Percentiles rank a stretch among this genome's conserved stretches.
These are phyloP conservation scores for Incumbomyces lentus DNA, from an alignment of 2,329 filamentous ascomycete species.

Conservation along the genomic window DNA sequence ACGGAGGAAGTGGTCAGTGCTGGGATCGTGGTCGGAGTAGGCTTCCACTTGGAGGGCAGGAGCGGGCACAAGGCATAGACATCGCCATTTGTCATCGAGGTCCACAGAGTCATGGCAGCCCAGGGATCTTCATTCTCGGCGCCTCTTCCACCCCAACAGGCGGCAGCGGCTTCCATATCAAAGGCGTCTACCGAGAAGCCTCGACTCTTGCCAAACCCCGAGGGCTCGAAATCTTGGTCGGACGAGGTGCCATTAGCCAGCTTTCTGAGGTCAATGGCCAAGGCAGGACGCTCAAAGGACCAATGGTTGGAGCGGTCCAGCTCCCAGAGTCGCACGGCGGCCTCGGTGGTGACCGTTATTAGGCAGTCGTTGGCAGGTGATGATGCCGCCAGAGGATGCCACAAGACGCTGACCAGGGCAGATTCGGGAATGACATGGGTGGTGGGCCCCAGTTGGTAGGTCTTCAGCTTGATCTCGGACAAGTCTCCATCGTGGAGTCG, in stretches of 20 bases:
- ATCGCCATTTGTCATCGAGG: conserved; percentile 90
- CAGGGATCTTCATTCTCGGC: conserved; percentile 55
- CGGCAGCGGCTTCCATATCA: conserved; percentile 88
- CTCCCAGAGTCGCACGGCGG: conserved; percentile 84
- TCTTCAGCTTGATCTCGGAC: conserved; percentile 65
- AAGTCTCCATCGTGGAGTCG: conserved; percentile 61
- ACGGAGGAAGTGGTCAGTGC: conserved; percentile 76
- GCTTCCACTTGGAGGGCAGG: conserved; percentile 75
- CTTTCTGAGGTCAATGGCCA: conserved; percentile 81
- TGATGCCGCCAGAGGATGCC: conserved; percentile 78
- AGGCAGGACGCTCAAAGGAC: conserved; percentile 73
- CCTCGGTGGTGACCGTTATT: conserved; percentile 80
- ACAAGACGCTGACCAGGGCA: conserved; percentile 68
- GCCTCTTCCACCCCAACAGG: conserved; percentile 69
- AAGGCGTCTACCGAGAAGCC: conserved; percentile 80
- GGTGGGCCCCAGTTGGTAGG: conserved; percentile 84
- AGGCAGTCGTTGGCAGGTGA: conserved; percentile 59
- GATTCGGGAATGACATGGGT: conserved; percentile 81
- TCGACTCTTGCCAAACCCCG: conserved; percentile 61
- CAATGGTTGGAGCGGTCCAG: conserved; percentile 71
- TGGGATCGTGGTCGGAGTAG: conserved; percentile 64
- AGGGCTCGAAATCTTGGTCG: conserved; percentile 74
- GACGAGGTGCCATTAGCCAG: conserved; percentile 72
- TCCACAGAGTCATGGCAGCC: conserved; percentile 92
- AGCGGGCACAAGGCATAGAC: conserved; percentile 89